Conservation (phyloP, 1,284 basidiomycete genomes). For the Sporisorium sorghi region DNA sequence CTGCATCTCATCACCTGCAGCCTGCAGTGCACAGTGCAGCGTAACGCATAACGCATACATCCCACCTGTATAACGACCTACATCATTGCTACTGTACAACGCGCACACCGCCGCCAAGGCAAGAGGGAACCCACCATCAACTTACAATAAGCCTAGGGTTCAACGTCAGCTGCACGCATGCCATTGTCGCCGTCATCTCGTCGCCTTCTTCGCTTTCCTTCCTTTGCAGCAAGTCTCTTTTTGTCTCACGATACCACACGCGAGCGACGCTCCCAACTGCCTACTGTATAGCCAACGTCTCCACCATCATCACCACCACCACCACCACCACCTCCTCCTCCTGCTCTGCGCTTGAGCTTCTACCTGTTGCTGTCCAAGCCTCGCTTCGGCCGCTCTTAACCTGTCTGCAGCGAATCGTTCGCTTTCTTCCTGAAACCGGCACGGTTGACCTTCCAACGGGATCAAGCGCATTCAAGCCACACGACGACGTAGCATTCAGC, state of each 20-base stretch:
- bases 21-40: background rate
- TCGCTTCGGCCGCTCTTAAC: slow-evolving; percentile 41
- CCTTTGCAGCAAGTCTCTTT: slow-evolving; percentile 28
- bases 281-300: too few species aligned
- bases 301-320: background rate
- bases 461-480: background rate
- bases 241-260: background rate
- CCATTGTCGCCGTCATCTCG: slow-evolving; percentile 17
- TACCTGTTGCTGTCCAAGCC: slow-evolving; percentile 28
- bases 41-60: background rate
- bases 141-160: too few species aligned
- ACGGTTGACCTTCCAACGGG: background rate
- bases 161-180: slow-evolving; percentile 15
- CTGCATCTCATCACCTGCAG: slow-evolving; percentile 1
- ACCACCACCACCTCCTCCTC: background rate
- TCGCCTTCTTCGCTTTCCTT: slow-evolving; percentile 19
- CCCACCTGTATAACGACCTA: background rate
- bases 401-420: slow-evolving; percentile 8
- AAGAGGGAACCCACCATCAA: background rate
- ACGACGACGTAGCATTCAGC: background rate
- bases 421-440: background rate
- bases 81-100: background rate
- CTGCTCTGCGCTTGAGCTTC: slow-evolving; percentile 1
- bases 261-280: background rate
- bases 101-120: too few species aligned